These are phyloP conservation scores for Cynanchum wilfordii DNA, from an alignment of 257 asterid genomes.

Conservation along the genomic window DNA sequence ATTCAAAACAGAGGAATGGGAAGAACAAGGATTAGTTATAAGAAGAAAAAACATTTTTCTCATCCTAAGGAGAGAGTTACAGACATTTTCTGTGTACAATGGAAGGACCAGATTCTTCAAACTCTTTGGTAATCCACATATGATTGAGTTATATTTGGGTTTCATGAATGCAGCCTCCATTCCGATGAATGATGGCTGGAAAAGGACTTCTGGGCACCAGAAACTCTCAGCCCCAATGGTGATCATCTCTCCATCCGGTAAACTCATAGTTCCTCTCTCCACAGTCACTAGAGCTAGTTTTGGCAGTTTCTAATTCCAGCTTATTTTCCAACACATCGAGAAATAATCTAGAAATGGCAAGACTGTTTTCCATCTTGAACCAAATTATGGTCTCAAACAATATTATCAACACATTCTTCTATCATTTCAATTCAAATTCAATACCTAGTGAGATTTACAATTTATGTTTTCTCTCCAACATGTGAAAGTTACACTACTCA, in stretches of 20 bases:
- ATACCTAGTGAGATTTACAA: no score
- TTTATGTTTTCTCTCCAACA: neutral
- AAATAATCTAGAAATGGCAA: neutral
- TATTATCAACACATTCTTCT: neutral
- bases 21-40: neutral
- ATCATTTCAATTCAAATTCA: neutral
- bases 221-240: constrained; percentile 42
- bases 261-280: constrained; percentile 41
- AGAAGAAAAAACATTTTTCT: constrained; percentile 1
- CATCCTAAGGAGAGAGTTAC: constrained; percentile 1
- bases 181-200: constrained; percentile 45
- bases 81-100: constrained; percentile 22
- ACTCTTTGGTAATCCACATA: constrained; percentile 25
- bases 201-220: constrained; percentile 47
- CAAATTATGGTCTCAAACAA: neutral
- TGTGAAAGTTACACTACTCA: neutral
- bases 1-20: constrained; percentile 1
- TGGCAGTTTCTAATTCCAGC: constrained; percentile 35
- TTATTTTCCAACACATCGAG: neutral
- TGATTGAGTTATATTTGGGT: constrained; percentile 43
- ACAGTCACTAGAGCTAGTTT: constrained; percentile 38
- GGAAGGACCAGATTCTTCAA: constrained; percentile 19
- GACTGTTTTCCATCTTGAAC: neutral
- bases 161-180: constrained; percentile 46
- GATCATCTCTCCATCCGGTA: constrained; percentile 47